A percentile compares a stretch with the other conserved stretches of the same genome.
Conservation (phyloP, 805 yeast genomes). For the Jamesozyma gamospora region DNA sequence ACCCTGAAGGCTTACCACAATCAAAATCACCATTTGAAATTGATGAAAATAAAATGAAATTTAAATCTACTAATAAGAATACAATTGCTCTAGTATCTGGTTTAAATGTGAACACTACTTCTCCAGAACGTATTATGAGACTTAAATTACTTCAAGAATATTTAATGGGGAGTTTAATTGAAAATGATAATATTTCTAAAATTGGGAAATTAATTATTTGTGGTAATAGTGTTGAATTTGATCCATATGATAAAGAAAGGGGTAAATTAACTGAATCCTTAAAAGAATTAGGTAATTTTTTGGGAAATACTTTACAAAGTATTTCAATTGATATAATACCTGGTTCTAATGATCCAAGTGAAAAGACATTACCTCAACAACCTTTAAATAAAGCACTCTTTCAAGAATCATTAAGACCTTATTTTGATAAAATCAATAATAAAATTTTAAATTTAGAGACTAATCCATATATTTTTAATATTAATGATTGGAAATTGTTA, state of each 20-base stretch:
- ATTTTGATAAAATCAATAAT: constrained; percentile 32
- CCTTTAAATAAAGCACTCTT: constrained; percentile 76
- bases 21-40: constrained; percentile 19
- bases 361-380: constrained; percentile 77
- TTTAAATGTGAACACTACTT: constrained; percentile 41
- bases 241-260: constrained; percentile 34
- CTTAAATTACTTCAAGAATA: constrained; percentile 57
- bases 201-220: constrained; percentile 52
- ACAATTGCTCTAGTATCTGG: constrained; percentile 75
- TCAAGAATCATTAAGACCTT: constrained; percentile 32
- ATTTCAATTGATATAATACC: constrained; percentile 75
- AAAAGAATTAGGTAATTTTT: constrained; percentile 46
- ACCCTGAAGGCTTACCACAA: constrained; percentile 60
- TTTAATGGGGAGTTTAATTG: constrained; percentile 59
- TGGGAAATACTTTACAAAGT: constrained; percentile 45
- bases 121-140: constrained; percentile 33
- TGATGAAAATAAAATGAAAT: neutral
- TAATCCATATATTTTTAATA: constrained; percentile 67
- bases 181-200: constrained; percentile 25
- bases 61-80: neutral
- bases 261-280: constrained; percentile 48
- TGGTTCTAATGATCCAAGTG: constrained; percentile 81
- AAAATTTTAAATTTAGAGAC: constrained; percentile 37
- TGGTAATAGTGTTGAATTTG: constrained; percentile 52
- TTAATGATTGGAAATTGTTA: constrained; percentile 46